Percentiles rank a stretch among this genome's conserved stretches.
Evolutionary conservation across 306 rosid genomes (phyloP).

Genomic region (Vigna mungo): DNA sequence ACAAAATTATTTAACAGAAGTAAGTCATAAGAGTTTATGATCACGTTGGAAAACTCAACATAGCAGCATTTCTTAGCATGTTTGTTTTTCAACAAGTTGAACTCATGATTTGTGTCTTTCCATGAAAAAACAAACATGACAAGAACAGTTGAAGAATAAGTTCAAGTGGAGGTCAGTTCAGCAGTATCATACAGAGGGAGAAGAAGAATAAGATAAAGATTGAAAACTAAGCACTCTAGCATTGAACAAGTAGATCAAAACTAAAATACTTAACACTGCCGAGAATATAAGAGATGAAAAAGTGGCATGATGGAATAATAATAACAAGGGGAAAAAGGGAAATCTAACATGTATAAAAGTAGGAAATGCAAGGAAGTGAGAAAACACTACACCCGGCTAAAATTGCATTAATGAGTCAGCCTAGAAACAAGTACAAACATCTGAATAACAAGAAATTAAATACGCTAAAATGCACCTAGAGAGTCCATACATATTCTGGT

Average conservation of each 20-base stretch:
- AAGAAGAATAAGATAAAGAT: not conserved
- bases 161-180: too few relatives aligned
- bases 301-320: not conserved
- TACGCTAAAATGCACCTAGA: constrained; percentile 61
- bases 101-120: too few relatives aligned
- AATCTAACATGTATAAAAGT: constrained; percentile 36
- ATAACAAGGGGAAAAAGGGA: not conserved
- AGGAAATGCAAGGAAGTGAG: constrained; percentile 39
- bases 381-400: constrained; percentile 51
- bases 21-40: not conserved
- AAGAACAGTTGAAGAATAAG: too few relatives aligned
- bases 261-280: not conserved
- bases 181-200: too few relatives aligned
- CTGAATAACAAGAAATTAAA: constrained; percentile 44
- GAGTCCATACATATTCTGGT: constrained; percentile 86
- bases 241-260: not conserved
- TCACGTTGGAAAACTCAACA: too few relatives aligned
- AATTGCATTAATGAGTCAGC: constrained; percentile 57
- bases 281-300: not conserved
- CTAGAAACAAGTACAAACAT: constrained; percentile 65
- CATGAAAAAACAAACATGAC: too few relatives aligned
- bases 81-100: not conserved
- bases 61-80: too few relatives aligned
- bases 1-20: not conserved
- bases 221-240: not conserved